Evolutionary conservation across 192 early-diverging fungal species (phyloP).

Genomic region (Jimgerdemannia lactiflua): DNA sequence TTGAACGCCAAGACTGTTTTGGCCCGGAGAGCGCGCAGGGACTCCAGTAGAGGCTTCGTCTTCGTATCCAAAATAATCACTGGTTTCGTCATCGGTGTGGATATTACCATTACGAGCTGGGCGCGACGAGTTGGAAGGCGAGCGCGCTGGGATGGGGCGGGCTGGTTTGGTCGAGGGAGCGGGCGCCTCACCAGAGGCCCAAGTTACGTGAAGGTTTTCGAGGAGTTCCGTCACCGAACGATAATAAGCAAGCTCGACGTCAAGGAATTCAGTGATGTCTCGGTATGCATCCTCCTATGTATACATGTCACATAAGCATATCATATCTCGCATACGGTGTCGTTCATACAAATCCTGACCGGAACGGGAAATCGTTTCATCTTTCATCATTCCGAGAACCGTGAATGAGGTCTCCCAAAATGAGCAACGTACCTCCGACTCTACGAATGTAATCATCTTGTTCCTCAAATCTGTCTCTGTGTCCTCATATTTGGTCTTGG

Average conservation of each 20-base stretch:
- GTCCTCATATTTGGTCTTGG: conserved; percentile 94
- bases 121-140: conserved; percentile 15
- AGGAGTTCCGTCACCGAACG: conserved; percentile 16
- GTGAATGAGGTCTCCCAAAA: background rate
- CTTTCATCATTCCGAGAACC: too few relatives aligned
- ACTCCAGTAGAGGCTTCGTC: background rate
- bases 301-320: too few relatives aligned
- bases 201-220: conserved; percentile 15
- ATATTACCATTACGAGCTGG: conserved; percentile 7
- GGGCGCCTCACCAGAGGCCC: background rate
- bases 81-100: conserved; percentile 26
- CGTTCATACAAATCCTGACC: too few relatives aligned
- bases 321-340: too few relatives aligned
- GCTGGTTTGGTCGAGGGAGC: conserved; percentile 30
- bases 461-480: conserved; percentile 70
- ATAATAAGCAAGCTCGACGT: background rate
- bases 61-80: conserved; percentile 32
- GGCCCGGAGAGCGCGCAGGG: background rate
- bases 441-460: conserved; percentile 81
- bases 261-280: background rate
- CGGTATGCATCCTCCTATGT: background rate
- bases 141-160: conserved; percentile 16
- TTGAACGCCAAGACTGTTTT: background rate
- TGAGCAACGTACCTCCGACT: conserved; percentile 65
- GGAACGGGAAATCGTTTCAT: too few relatives aligned